These are phyloP conservation scores for Leccinum variicolor DNA, from an alignment of 768 basidiomycete genomes.

Conservation along the genomic window DNA sequence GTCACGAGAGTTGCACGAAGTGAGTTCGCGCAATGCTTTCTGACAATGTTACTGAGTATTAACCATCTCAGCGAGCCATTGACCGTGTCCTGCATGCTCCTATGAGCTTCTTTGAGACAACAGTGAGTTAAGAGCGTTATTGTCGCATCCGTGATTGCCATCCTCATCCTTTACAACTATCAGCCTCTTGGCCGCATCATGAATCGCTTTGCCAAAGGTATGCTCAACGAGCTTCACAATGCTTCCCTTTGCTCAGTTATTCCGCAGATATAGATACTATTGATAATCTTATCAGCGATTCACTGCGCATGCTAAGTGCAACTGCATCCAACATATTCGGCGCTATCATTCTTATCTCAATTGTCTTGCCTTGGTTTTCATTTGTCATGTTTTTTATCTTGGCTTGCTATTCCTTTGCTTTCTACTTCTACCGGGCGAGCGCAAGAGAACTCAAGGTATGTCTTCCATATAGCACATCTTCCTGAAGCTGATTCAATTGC, in stretches of 20 bases:
- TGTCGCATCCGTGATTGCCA: not conserved
- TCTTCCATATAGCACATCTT: not conserved
- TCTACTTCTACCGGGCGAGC: constrained; percentile 80
- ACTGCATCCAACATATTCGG: constrained; percentile 68
- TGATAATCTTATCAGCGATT: constrained; percentile 73
- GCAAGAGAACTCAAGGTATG: constrained; percentile 81
- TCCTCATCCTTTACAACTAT: constrained; percentile 6
- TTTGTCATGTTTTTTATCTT: constrained; percentile 63
- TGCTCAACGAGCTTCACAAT: not conserved
- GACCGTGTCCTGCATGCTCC: constrained; percentile 77
- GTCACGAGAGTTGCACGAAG: constrained; percentile 64
- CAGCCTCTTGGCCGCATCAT: constrained; percentile 83
- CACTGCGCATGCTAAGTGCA: constrained; percentile 65
- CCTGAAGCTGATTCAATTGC: constrained; percentile 4
- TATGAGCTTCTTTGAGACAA: constrained; percentile 89
- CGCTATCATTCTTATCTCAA: constrained; percentile 73
- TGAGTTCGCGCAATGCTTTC: constrained; percentile 21
- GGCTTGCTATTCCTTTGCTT: constrained; percentile 66
- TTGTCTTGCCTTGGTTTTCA: constrained; percentile 81
- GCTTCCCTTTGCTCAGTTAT: not conserved
- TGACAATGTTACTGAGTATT: not conserved
- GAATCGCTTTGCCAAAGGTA: constrained; percentile 86
- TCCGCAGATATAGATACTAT: constrained; percentile 68
- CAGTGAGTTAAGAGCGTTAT: constrained; percentile 37
- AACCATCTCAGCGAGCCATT: constrained; percentile 47